phyloP scores from a whole-genome alignment of 768 basidiomycete genomes.

The Trametes elegans region DNA sequence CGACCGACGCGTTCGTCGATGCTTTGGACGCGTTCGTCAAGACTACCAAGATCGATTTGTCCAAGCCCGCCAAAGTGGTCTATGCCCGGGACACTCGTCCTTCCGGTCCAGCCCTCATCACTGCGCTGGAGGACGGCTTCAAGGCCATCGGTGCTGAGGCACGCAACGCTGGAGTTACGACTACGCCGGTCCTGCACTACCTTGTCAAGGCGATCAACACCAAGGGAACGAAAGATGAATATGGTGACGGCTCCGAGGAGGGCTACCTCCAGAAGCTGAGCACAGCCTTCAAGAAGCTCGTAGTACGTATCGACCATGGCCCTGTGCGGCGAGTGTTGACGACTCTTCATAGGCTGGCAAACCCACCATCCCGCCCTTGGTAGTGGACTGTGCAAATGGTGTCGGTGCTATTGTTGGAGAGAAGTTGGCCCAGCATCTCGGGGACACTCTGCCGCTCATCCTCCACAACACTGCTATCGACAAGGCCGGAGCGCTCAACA shows the following conservation, averaged over 20 bases:
- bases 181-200: constrained; percentile 96
- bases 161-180: constrained; percentile 80
- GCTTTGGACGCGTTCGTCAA: constrained; percentile 62
- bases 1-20: constrained; percentile 68
- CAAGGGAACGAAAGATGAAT: constrained; percentile 70
- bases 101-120: constrained; percentile 72
- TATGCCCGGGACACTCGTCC: constrained; percentile 94
- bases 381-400: constrained; percentile 99
- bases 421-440: constrained; percentile 59
- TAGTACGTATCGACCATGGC: constrained; percentile 52
- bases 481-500: constrained; percentile 75
- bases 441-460: constrained; percentile 56
- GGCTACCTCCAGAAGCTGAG: constrained; percentile 86
- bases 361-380: constrained; percentile 51
- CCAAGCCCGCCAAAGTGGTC: constrained; percentile 76
- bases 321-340: background rate
- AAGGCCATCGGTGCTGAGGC: constrained; percentile 64
- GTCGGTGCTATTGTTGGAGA: constrained; percentile 79
- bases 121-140: constrained; percentile 82
- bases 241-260: constrained; percentile 76
- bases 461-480: constrained; percentile 68
- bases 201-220: constrained; percentile 90
- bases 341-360: constrained; percentile 51
- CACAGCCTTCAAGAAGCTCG: constrained; percentile 78
- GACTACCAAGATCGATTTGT: constrained; percentile 70